Evolutionary conservation across 495 filamentous ascomycete genomes (phyloP).

Genomic region (Aspergillus conjunctus): DNA sequence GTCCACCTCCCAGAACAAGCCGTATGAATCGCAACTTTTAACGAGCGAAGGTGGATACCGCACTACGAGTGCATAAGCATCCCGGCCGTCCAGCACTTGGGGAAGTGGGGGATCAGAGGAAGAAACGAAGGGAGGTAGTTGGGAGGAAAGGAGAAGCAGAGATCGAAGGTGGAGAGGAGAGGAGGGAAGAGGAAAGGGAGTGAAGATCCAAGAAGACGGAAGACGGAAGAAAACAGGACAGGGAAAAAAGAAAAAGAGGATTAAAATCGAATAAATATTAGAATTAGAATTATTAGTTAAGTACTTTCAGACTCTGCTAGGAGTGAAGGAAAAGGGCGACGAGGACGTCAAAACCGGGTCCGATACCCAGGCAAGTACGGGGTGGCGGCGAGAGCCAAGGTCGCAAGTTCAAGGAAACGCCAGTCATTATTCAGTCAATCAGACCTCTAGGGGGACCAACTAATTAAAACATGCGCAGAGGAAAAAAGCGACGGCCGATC

Average conservation of each 20-base stretch:
- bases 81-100: constrained; percentile 15
- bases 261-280: background rate
- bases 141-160: constrained; percentile 4
- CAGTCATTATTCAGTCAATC: background rate
- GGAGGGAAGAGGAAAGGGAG: constrained; percentile 5
- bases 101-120: constrained; percentile 1
- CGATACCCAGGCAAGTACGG: background rate
- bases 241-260: constrained; percentile 3
- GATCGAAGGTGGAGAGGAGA: background rate
- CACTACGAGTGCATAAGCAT: constrained; percentile 28
- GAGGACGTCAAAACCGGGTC: background rate
- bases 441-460: background rate
- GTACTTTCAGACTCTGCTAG: too few species aligned
- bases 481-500: background rate
- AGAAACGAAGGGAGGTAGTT: constrained; percentile 1
- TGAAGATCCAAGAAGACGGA: constrained; percentile 13
- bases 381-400: background rate
- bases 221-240: constrained; percentile 6
- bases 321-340: background rate
- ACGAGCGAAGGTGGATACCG: constrained; percentile 15
- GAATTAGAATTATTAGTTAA: background rate
- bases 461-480: background rate
- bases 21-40: background rate
- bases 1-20: background rate
- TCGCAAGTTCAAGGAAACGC: background rate